Conservation (phyloP, 345 rosid species). For the Citrus unshiu region DNA sequence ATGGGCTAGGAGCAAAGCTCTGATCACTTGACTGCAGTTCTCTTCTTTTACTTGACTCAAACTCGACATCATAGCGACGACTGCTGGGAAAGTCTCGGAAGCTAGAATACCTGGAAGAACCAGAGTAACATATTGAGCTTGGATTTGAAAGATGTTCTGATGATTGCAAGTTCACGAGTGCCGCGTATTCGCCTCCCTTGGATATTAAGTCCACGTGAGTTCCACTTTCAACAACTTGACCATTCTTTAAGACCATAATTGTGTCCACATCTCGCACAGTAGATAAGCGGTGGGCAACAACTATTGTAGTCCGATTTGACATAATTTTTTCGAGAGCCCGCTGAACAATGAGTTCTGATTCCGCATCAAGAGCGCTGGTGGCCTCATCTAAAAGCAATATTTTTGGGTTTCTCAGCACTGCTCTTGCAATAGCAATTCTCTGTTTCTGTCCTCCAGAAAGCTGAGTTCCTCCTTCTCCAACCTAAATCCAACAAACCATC, state of each 20-base stretch:
- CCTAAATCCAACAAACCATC: constrained; percentile 37
- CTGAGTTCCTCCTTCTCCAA: constrained; percentile 93
- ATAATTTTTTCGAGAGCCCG: constrained; percentile 63
- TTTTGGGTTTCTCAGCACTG: constrained; percentile 73
- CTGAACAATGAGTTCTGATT: constrained; percentile 74
- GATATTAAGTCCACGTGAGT: constrained; percentile 59
- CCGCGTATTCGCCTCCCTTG: constrained; percentile 63
- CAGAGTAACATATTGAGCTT: constrained; percentile 29
- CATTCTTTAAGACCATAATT: constrained; percentile 67
- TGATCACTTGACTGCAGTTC: constrained; percentile 16
- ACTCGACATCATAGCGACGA: constrained; percentile 14
- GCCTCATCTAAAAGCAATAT: constrained; percentile 85
- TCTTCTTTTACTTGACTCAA: background rate
- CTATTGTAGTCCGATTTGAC: constrained; percentile 60
- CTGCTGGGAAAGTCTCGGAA: constrained; percentile 30
- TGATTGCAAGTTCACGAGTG: constrained; percentile 51
- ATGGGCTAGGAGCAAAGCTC: constrained; percentile 14
- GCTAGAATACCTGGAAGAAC: constrained; percentile 37
- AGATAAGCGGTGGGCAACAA: constrained; percentile 71
- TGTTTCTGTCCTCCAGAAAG: constrained; percentile 97
- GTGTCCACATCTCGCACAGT: constrained; percentile 66
- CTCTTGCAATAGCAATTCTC: constrained; percentile 88
- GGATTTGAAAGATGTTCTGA: constrained; percentile 31
- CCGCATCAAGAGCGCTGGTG: constrained; percentile 85
- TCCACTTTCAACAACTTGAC: constrained; percentile 68